Evolutionary conservation across 805 yeast genomes (phyloP).

Genomic region (Candida hungchunana): DNA sequence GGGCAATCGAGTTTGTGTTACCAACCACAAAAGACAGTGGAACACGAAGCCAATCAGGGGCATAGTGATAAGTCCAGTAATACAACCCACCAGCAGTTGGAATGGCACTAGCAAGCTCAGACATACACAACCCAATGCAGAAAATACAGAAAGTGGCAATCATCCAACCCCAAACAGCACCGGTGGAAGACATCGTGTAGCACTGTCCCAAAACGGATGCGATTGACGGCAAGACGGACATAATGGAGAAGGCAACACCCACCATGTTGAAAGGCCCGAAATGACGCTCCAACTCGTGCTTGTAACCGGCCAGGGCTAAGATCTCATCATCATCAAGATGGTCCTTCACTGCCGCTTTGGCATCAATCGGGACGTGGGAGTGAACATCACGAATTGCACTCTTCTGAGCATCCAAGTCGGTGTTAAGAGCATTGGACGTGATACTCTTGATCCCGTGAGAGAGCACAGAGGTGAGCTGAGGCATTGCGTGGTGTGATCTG

Average conservation of each 20-base stretch:
- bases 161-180: conserved; percentile 72
- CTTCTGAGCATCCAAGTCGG: conserved; percentile 17
- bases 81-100: conserved; percentile 78
- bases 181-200: conserved; percentile 30
- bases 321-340: conserved; percentile 25
- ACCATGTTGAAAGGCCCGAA: conserved; percentile 55
- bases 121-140: conserved; percentile 56
- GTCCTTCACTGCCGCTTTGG: conserved; percentile 21
- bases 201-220: conserved; percentile 51
- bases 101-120: conserved; percentile 62
- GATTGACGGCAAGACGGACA: conserved; percentile 59
- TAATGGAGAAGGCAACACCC: conserved; percentile 67
- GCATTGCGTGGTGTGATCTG: neutral
- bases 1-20: conserved; percentile 61
- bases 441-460: conserved; percentile 19
- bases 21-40: conserved; percentile 63
- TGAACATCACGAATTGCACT: conserved; percentile 21
- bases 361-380: conserved; percentile 21
- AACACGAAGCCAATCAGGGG: conserved; percentile 49
- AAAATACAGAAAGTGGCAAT: conserved; percentile 49
- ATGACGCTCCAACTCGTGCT: conserved; percentile 61
- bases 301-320: conserved; percentile 58
- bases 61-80: conserved; percentile 63
- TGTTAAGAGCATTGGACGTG: conserved; percentile 18
- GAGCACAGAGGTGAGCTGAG: conserved; percentile 11